Evolutionary conservation across 768 basidiomycete genomes (phyloP).

Genomic region (Phlebiopsis gigantea): DNA sequence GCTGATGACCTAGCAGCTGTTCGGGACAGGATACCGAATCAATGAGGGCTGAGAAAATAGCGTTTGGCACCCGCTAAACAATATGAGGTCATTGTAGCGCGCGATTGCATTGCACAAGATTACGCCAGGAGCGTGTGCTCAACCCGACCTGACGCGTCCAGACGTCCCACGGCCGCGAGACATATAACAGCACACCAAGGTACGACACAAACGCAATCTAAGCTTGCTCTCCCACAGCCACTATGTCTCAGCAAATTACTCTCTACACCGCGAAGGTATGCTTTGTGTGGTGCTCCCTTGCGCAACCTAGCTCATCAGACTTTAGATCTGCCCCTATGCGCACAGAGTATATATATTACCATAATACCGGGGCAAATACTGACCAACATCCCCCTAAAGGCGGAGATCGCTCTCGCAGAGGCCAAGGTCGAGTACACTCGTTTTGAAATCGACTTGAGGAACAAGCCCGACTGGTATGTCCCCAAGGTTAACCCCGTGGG

Average conservation of each 20-base stretch:
- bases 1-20: too few relatives aligned
- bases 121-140: too few relatives aligned
- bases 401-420: slow-evolving; percentile 59
- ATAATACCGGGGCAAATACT: neutral
- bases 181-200: neutral
- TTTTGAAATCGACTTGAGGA: slow-evolving; percentile 53
- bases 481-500: slow-evolving; percentile 59
- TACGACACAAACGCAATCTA: neutral
- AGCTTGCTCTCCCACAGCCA: neutral
- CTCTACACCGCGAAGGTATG: slow-evolving; percentile 47
- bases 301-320: neutral
- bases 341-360: slow-evolving; percentile 38
- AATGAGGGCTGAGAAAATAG: too few relatives aligned
- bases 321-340: slow-evolving; percentile 53
- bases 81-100: too few relatives aligned
- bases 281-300: slow-evolving; percentile 34
- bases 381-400: slow-evolving; percentile 26
- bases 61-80: too few relatives aligned
- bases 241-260: slow-evolving; percentile 29
- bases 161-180: too few relatives aligned
- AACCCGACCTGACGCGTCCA: too few relatives aligned
- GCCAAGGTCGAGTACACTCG: slow-evolving; percentile 41
- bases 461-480: slow-evolving; percentile 70
- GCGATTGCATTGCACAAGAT: too few relatives aligned
- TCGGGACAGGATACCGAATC: too few relatives aligned